Evolutionary conservation across 202 grass and related monocot genomes (phyloP).

Genomic region (Setaria viridis): DNA sequence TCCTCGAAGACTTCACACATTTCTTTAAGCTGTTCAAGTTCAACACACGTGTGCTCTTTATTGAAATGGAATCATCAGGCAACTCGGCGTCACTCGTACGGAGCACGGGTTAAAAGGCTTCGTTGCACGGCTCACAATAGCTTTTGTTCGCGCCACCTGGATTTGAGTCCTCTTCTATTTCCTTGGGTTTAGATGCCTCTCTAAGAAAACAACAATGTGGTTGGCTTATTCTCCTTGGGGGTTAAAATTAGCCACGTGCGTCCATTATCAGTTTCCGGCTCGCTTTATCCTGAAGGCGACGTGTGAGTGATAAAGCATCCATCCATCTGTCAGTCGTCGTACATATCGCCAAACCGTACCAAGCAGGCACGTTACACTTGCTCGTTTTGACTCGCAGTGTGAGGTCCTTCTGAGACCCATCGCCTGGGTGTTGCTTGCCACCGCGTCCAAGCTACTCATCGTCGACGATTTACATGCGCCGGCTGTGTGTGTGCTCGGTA

Average conservation of each 20-base stretch:
- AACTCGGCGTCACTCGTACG: not conserved
- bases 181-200: too few species aligned
- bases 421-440: conserved; percentile 6
- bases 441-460: not conserved
- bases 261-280: not conserved
- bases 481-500: not conserved
- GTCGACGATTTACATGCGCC: not conserved
- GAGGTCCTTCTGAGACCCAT: not conserved
- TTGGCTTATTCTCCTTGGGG: not conserved
- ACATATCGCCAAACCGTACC: conserved; percentile 6
- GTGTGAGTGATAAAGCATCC: not conserved
- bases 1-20: not conserved
- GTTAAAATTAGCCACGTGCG: not conserved
- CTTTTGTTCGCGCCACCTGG: too few species aligned
- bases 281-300: conserved; percentile 5
- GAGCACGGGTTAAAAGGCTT: not conserved
- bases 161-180: not conserved
- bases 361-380: conserved; percentile 11
- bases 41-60: not conserved
- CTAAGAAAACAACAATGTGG: not conserved
- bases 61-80: not conserved
- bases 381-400: conserved; percentile 4
- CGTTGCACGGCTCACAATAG: too few species aligned
- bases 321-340: not conserved
- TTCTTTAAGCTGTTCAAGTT: not conserved